A percentile compares a stretch with the other conserved stretches of the same genome.
phyloP scores from a whole-genome alignment of 2,329 filamentous ascomycete genomes.

The Colletotrichum sublineola region DNA sequence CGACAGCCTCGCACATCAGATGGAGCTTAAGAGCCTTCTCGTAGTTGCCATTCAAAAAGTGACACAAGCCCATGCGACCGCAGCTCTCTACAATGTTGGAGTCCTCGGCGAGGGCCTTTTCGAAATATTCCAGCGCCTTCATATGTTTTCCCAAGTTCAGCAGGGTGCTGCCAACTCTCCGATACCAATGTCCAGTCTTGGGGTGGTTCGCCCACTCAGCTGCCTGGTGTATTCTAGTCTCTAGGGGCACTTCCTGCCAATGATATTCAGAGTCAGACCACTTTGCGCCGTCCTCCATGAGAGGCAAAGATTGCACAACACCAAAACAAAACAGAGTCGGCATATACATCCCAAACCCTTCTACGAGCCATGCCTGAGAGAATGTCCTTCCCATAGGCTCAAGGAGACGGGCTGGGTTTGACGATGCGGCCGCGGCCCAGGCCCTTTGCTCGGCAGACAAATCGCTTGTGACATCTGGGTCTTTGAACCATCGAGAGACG shows the following conservation, averaged over 20 bases:
- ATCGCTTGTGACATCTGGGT: conserved; percentile 50
- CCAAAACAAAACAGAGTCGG: conserved; percentile 59
- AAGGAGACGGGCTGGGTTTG: conserved; percentile 50
- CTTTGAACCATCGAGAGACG: conserved; percentile 53
- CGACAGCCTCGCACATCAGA: conserved; percentile 54
- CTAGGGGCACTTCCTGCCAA: conserved; percentile 54
- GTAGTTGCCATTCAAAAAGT: conserved; percentile 53
- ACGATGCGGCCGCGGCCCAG: conserved; percentile 49
- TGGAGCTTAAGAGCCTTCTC: conserved; percentile 53
- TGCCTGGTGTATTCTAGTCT: conserved; percentile 53
- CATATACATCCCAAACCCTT: conserved; percentile 52
- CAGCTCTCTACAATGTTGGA: conserved; percentile 54
- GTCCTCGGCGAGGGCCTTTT: conserved; percentile 54
- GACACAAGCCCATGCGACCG: conserved; percentile 58
- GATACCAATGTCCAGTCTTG: conserved; percentile 54
- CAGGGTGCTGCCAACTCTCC: conserved; percentile 57
- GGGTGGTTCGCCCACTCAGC: conserved; percentile 53
- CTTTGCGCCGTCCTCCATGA: conserved; percentile 54
- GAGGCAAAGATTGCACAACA: conserved; percentile 58
- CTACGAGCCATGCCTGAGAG: conserved; percentile 55
- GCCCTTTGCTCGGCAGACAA: conserved; percentile 48
- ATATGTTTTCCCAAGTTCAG: conserved; percentile 53
- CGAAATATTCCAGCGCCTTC: conserved; percentile 53
- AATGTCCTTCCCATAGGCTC: conserved; percentile 56
- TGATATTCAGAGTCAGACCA: conserved; percentile 54